Evolutionary conservation across 768 basidiomycete genomes (phyloP).

Genomic region (Trametes sanguinea): DNA sequence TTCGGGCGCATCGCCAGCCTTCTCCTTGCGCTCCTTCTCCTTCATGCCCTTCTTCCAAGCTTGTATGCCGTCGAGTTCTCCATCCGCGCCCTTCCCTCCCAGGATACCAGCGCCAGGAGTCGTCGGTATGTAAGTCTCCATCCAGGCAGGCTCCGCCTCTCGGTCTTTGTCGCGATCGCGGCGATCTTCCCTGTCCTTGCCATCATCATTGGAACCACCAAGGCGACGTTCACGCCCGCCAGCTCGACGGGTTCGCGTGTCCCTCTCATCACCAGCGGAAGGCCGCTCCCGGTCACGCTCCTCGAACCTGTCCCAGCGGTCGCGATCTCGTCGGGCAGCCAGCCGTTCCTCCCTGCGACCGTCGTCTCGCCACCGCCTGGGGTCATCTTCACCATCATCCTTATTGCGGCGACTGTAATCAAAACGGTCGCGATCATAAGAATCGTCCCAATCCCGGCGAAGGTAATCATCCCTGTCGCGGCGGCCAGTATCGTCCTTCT

Average conservation of each 20-base stretch:
- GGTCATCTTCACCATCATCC: slow-evolving; percentile 60
- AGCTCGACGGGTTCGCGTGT: slow-evolving; percentile 59
- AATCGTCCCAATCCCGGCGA: slow-evolving; percentile 33
- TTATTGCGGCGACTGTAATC: slow-evolving; percentile 39
- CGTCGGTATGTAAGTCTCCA: slow-evolving; percentile 82
- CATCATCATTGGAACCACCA: slow-evolving; percentile 51
- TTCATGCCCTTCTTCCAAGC: slow-evolving; percentile 86
- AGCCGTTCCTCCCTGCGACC: slow-evolving; percentile 79
- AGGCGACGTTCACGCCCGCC: slow-evolving; percentile 63
- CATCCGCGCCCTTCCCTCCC: slow-evolving; percentile 58
- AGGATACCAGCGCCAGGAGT: slow-evolving; percentile 60
- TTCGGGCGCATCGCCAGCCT: slow-evolving; percentile 31
- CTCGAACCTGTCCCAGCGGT: slow-evolving; percentile 42
- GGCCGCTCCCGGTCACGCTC: slow-evolving; percentile 47
- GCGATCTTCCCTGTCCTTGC: slow-evolving; percentile 47
- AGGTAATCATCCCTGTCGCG: slow-evolving; percentile 31
- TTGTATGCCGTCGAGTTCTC: slow-evolving; percentile 81
- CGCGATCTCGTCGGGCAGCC: slow-evolving; percentile 59
- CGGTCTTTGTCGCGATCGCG: slow-evolving; percentile 57
- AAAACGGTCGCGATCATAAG: slow-evolving; percentile 44
- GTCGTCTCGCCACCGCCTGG: slow-evolving; percentile 80
- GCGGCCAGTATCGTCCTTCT: slow-evolving; percentile 39
- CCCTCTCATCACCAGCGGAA: slow-evolving; percentile 61
- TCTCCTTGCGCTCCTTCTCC: slow-evolving; percentile 67
- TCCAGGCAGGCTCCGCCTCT: slow-evolving; percentile 91